phyloP scores from a whole-genome alignment of 2,329 filamentous ascomycete genomes.

The Stagonosporopsis vannaccii region DNA sequence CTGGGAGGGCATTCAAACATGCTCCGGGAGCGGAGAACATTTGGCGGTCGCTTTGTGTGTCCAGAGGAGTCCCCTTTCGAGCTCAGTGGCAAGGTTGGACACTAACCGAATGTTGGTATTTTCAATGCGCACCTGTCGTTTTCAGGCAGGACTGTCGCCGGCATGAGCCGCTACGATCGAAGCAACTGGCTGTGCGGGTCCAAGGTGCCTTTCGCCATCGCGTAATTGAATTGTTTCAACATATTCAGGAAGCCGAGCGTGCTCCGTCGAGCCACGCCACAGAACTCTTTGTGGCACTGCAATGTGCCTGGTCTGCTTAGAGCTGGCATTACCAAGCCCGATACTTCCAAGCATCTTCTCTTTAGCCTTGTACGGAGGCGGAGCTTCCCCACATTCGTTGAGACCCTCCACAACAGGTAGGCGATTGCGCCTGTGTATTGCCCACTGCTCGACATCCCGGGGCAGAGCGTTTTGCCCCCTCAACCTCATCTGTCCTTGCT shows the following conservation, averaged over 20 bases:
- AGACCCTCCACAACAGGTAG: constrained; percentile 61
- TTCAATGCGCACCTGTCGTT: neutral
- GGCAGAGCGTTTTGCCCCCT: constrained; percentile 46
- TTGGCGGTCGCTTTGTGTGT: neutral
- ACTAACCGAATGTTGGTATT: neutral
- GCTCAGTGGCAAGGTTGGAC: neutral
- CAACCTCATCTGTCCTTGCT: constrained; percentile 34
- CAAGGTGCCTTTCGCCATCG: neutral
- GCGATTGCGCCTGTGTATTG: constrained; percentile 32
- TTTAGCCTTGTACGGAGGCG: constrained; percentile 65
- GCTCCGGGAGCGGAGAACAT: neutral
- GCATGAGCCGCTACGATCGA: neutral
- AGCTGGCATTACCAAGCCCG: constrained; percentile 1
- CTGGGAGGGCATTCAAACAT: too few species aligned
- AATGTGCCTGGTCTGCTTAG: constrained; percentile 13
- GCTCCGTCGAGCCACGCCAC: constrained; percentile 44
- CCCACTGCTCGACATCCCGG: constrained; percentile 48
- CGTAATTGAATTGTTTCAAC: constrained; percentile 22
- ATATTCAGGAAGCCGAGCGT: constrained; percentile 52
- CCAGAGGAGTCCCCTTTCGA: too few species aligned
- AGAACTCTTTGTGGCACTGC: constrained; percentile 51
- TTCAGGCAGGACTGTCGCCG: neutral
- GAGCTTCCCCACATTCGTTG: constrained; percentile 70
- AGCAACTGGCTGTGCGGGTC: neutral
- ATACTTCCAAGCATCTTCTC: constrained; percentile 28